Base-by-base conservation (phyloP, 2,329 filamentous ascomycete genomes). In the Calonectria pseudoturangicola region DNA sequence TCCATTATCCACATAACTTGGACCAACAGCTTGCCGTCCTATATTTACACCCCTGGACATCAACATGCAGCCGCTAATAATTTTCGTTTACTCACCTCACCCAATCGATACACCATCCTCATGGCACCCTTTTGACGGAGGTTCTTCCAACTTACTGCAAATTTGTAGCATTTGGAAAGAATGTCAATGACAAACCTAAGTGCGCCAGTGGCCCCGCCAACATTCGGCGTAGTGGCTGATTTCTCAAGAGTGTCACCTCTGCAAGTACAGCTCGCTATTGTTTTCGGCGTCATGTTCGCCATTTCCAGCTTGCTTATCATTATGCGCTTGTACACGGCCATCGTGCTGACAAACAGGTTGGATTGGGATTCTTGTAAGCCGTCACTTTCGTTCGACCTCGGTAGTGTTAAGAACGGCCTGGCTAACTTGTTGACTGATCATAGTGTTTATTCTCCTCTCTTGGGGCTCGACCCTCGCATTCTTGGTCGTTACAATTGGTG, bases 331-430 rank as follows among this genome's bases (percentile, higher is more conserved):
- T 54, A 54, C 28, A 54, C 50, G 27, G 50, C 50, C 10, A 21
- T 28, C 3, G 28, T 54, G 16, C n/a, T 54, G 50, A 54, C 50
- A 18, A 54, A 33, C 27, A 33, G 28, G 18, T 10, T 54, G 4
- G 50, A 54, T 18, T 54, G 50, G 50, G 50, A 54, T 33, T 54
- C 50, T 4, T 54, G 50, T 54, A 54, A 5, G 50, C 7, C 27
- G 16, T n/a, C 25, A 51, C 28, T 30, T 7, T 30, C 15, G 2
- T 18, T 47, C 7, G 0, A 33, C 28, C 16, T 2, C 18, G 3
- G 2, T 10, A n/a, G 3, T 33, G 15, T 6, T 27, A 54, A n/a
- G 8, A 16, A 18, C 9, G 10, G 25, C 9, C 9, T 18, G 16
- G 18, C 50, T 54, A 9, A 54, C 28, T 16, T 33, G 7, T 13